Evolutionary conservation across 148 eudicot genomes (phyloP), one percentile per base, ranked within the genome.

Genomic region (Fagopyrum homotropicum): DNA sequence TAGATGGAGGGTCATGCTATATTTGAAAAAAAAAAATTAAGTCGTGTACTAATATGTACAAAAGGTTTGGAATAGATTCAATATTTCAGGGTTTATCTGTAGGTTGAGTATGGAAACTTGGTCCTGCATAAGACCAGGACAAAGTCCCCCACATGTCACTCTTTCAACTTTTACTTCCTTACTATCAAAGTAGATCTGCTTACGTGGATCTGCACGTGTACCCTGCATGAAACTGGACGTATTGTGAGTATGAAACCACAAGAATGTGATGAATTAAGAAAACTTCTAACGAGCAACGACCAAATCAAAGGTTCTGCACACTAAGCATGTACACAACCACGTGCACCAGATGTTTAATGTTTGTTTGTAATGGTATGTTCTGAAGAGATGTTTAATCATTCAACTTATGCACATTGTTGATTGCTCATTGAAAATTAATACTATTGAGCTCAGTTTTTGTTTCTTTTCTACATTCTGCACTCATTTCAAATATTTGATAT

Each of bases 141-240:
- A 85, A 44, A 85, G 85, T 40, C 88, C 88, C 43, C 88, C 88
- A 85, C 88, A 85, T 43, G 88, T 85, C 16, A 85, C 84, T 40
- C 82, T 85, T 12, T 80, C 88, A 47, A 85, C 88, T 77, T 79
- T 85, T 52, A 85, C 88, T 76, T 85, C 77, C 72, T 69, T 83
- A 48, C 83, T 83, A 12, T 85, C 88, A 75, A 82, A 85, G 72
- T 80, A 82, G 54, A 85, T 80, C 52, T 85, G 80, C 79, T 82
- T 80, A 54, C 88, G 85, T 66, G 88, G 88, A 74, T 85, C 88
- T 69, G 88, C 88, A 76, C 87, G 72, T 82, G 85, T 71, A 82
- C 80, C 87, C 87, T 85, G 71, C 29, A 60, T 26, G 59, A 51
- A 75, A 73, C 46, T 45, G 11, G 46, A 35, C 9, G 11, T 64